Evolutionary conservation across 495 filamentous ascomycete genomes (phyloP), one percentile per base, ranked within the genome.

Genomic region (Neurospora africana): DNA sequence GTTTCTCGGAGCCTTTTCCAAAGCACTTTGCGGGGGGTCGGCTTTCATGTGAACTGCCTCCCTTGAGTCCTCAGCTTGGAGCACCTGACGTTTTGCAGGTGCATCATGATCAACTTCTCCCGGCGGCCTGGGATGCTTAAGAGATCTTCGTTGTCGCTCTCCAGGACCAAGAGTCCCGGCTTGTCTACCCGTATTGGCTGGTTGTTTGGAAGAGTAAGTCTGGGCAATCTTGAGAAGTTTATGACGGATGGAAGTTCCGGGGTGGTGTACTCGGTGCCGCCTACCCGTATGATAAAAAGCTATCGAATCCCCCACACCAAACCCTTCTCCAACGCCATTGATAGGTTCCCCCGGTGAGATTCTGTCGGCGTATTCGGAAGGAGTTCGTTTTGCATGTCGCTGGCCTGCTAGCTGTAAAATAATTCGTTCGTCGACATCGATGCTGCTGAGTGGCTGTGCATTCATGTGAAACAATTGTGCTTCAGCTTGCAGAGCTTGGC

Each of bases 381-480:
- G 53, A 65, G 53, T 19, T 4, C 5, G 53, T 2, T 33, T 65
- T 65, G 53, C 27, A 33, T 8, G 3, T 15, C 7, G 53, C 27
- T 65, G 6, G 53, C 53, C 27, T 19, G 77, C 77, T 53, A 83
- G 75, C 41, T 78, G 76, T n/a, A 82, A 72, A 23, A 86, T 83
- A 11, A 76, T 78, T 30, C 80, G 75, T 70, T 87, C 84, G 69
- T 88, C 83, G 13, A 87, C 82, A 23, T 83, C 76, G 23, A 83
- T 80, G 53, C 78, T 83, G 65, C 75, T 79, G 8, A 72, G 53
- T 7, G 75, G 75, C 27, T 81, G 73, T 3, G 70, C 69, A 38
- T 80, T 76, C 2, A 70, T 73, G 36, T 75, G 74, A 13, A 78
- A 43, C 2, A 72, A 58, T n/a, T 74, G 75, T 1, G 77, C 74